A percentile compares a stretch with the other conserved stretches of the same genome.
Conservation (phyloP, 2,329 filamentous ascomycete genomes). For the Epichloe festucae region DNA sequence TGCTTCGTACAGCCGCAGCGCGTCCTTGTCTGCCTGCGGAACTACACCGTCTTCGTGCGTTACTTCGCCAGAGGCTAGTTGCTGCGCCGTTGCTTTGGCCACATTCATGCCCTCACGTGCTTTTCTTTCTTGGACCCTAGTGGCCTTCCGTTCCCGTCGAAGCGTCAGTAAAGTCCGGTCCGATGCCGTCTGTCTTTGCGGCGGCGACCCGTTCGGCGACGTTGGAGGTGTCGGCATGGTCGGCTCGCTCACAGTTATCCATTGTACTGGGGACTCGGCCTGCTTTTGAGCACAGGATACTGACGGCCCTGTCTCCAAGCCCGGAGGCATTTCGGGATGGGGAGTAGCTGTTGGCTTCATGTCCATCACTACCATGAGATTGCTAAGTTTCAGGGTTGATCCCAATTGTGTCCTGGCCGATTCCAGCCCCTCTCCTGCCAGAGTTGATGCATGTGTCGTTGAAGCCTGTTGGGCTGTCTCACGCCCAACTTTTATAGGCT, state of each 20-base stretch:
- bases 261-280: background rate
- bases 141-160: slow-evolving; percentile 22
- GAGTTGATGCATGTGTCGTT: background rate
- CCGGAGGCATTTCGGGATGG: background rate
- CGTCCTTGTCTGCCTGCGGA: slow-evolving; percentile 19
- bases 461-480: background rate
- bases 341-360: slow-evolving; percentile 18
- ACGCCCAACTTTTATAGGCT: background rate
- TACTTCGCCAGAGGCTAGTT: slow-evolving; percentile 11
- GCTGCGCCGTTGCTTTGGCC: slow-evolving; percentile 11
- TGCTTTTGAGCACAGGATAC: background rate
- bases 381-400: slow-evolving; percentile 15
- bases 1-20: slow-evolving; percentile 25
- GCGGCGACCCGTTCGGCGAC: slow-evolving; percentile 17
- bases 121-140: slow-evolving; percentile 16
- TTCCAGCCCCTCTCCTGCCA: background rate
- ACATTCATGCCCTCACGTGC: slow-evolving; percentile 10
- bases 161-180: slow-evolving; percentile 20
- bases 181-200: slow-evolving; percentile 10
- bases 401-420: background rate
- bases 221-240: slow-evolving; percentile 19
- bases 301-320: background rate
- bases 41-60: slow-evolving; percentile 12
- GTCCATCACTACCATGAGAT: slow-evolving; percentile 27
- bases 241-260: background rate